Base-by-base conservation (phyloP, 768 basidiomycete genomes). In the Clitopilus passeckerianus region DNA sequence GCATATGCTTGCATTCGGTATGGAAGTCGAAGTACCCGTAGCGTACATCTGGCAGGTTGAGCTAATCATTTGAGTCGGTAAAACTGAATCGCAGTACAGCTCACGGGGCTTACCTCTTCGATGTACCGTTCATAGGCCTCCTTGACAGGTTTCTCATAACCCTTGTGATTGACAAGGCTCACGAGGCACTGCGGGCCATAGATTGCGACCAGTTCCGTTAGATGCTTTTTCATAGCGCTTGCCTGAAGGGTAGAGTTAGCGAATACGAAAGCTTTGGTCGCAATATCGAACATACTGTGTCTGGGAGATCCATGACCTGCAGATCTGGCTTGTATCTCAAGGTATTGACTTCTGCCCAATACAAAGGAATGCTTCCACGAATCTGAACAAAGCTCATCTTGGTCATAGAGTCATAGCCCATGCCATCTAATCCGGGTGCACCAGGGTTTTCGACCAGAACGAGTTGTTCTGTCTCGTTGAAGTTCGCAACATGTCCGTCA, bases 11-110 rank as follows among this genome's bases (percentile, higher is more conserved):
- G 79, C 95, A 98, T 72, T 98, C 95, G 61, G 83, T 87, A 71
- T 98, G 96, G 77, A 99, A 99, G 69, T 99, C 97, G 66, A 98
- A 99, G 75, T 98, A 97, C 63, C 90, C 80, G 68, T 99, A 99
- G 66, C 85, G 86, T 41, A 91, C 87, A 33, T 86, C 79, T 4
- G 86, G 79, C 34, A 89, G 66, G 65, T 85, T 79, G 56, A 85
- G 71, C 90, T 91, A 57, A n/a, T 27, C 14, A 62, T 30, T 60
- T 54, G 33, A 53, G 18, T 59, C 57, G 57, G 54, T 60, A 54
- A 23, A 64, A 23, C 1, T 50, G 27, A 24, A 18, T 27, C 53
- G 15, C 10, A 52, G 52, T 27, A 41, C 23, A 16, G 15, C 15
- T 12, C 16, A n/a, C 22, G 30, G 61, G 33, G 65, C 75, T 59